phyloP scores from a whole-genome alignment of 1,139 yeast species.

The Yamadazyma atmosphaerica region DNA sequence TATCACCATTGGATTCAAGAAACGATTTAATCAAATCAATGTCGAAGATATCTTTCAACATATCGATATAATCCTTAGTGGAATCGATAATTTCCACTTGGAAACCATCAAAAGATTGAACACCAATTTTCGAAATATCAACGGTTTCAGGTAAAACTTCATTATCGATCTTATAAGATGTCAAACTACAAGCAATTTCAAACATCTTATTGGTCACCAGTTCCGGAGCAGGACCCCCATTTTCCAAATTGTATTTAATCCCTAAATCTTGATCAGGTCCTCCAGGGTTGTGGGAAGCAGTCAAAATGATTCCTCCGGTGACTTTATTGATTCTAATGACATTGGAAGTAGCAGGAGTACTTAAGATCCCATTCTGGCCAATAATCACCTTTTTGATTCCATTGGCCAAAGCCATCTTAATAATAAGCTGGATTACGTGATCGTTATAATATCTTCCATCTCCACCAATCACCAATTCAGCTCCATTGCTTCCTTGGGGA shows the following conservation, averaged over 20 bases:
- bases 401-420: constrained; percentile 85
- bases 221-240: constrained; percentile 99
- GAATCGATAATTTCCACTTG: constrained; percentile 82
- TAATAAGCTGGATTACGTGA: constrained; percentile 76
- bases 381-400: constrained; percentile 82
- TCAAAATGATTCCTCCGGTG: constrained; percentile 94
- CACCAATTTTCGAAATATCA: constrained; percentile 63
- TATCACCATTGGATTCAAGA: constrained; percentile 46
- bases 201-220: constrained; percentile 84
- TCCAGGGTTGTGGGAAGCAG: constrained; percentile 99
- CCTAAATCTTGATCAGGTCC: constrained; percentile 94
- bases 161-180: constrained; percentile 53
- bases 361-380: constrained; percentile 84
- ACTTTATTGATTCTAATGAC: constrained; percentile 75
- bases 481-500: constrained; percentile 79
- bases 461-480: constrained; percentile 91
- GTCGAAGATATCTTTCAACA: constrained; percentile 86
- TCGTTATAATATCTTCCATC: constrained; percentile 94
- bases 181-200: constrained; percentile 62
- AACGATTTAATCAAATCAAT: constrained; percentile 78
- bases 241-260: constrained; percentile 89
- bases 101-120: constrained; percentile 39
- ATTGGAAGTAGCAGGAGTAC: constrained; percentile 96
- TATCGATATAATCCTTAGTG: constrained; percentile 70
- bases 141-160: constrained; percentile 50